phyloP scores from a whole-genome alignment of 257 asterid species.

The Fraxinus americana region DNA sequence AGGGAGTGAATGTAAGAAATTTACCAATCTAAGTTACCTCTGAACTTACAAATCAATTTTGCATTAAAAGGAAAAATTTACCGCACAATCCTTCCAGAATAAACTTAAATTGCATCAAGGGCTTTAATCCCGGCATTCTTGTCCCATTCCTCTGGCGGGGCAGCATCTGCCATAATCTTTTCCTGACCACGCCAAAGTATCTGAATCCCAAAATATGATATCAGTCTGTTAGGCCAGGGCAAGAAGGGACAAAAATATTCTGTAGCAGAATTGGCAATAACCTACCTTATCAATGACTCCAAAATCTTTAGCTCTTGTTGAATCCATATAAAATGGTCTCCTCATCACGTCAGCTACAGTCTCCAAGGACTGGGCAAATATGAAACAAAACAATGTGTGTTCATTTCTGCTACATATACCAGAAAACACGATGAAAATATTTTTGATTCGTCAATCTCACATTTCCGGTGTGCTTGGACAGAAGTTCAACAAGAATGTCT shows the following conservation, averaged over 20 bases:
- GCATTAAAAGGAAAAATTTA: constrained; percentile 23
- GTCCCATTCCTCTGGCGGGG: constrained; percentile 79
- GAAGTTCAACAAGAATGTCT: constrained; percentile 69
- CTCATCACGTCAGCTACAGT: constrained; percentile 62
- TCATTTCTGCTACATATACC: constrained; percentile 11
- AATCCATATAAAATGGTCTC: constrained; percentile 78
- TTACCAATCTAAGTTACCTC: background rate
- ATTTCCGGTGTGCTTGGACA: constrained; percentile 86
- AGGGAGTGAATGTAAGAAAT: background rate
- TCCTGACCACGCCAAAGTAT: constrained; percentile 85
- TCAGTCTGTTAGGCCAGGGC: constrained; percentile 16
- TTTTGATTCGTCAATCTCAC: constrained; percentile 49
- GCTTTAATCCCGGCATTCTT: constrained; percentile 65
- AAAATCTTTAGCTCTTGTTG: constrained; percentile 73
- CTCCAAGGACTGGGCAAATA: constrained; percentile 64
- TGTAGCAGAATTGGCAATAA: constrained; percentile 20
- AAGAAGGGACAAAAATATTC: background rate
- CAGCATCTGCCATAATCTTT: constrained; percentile 65
- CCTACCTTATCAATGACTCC: constrained; percentile 85
- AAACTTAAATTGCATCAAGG: constrained; percentile 56
- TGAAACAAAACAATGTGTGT: constrained; percentile 9
- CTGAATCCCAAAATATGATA: constrained; percentile 45
- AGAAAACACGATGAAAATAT: constrained; percentile 13
- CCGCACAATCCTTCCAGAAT: constrained; percentile 33
- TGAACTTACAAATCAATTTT: background rate